Conservation (phyloP, 2,329 filamentous ascomycete species). For the Penicillium hesseltinei region DNA sequence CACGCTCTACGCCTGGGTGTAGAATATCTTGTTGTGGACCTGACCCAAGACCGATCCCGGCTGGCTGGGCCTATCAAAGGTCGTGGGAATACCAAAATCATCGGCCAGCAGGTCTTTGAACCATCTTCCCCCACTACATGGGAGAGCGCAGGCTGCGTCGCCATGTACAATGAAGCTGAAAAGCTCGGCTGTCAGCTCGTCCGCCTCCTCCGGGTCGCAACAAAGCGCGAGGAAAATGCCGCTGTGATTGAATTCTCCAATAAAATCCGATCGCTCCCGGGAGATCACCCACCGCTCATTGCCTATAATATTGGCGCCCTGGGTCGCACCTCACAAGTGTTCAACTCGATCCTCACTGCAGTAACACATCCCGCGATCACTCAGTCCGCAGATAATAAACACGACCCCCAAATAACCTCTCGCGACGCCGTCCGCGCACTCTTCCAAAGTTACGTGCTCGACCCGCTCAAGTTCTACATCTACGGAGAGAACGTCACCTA, state of each 20-base stretch:
- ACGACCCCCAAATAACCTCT: conserved; percentile 38
- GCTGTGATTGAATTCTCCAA: conserved; percentile 38
- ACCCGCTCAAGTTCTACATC: conserved; percentile 44
- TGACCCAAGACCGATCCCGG: conserved; percentile 31
- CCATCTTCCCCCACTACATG: conserved; percentile 30
- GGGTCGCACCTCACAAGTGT: conserved; percentile 46
- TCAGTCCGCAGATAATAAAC: conserved; percentile 20
- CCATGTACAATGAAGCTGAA: conserved; percentile 37
- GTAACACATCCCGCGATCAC: conserved; percentile 43
- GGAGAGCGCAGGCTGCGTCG: conserved; percentile 36
- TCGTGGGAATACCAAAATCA: conserved; percentile 42
- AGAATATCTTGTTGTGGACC: conserved; percentile 41
- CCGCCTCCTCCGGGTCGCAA: conserved; percentile 38
- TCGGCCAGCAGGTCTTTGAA: conserved; percentile 39
- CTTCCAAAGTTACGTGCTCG: conserved; percentile 43
- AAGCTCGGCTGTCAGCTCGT: conserved; percentile 41
- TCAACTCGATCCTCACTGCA: conserved; percentile 42
- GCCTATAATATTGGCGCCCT: conserved; percentile 43
- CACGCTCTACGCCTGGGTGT: conserved; percentile 43
- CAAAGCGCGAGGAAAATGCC: conserved; percentile 39
- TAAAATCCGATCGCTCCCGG: conserved; percentile 33
- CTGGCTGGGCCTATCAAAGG: conserved; percentile 30
- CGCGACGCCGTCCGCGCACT: conserved; percentile 40
- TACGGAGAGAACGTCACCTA: conserved; percentile 43
- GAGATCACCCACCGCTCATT: conserved; percentile 35